Conservation (phyloP, 2,329 filamentous ascomycete species). For the Diaporthe nobilis region DNA sequence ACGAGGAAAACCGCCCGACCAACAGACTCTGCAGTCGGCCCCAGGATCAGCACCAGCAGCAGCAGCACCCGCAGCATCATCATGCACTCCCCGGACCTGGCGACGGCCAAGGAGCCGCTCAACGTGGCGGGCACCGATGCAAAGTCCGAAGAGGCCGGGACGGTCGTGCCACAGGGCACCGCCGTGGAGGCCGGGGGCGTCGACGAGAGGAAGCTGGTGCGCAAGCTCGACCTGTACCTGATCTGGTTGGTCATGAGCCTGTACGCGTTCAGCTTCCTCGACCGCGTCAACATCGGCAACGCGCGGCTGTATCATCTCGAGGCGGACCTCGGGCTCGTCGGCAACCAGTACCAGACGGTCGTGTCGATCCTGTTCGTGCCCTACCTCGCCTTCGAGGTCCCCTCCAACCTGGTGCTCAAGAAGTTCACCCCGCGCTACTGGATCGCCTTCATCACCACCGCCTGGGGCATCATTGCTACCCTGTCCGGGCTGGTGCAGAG, state of each 20-base stretch:
- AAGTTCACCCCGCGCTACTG: conserved; percentile 73
- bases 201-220: conserved; percentile 70
- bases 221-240: conserved; percentile 75
- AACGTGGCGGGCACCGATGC: conserved; percentile 3
- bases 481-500: conserved; percentile 77
- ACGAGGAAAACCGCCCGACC: not conserved
- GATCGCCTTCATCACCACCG: conserved; percentile 73
- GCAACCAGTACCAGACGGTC: conserved; percentile 78
- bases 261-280: conserved; percentile 83
- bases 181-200: conserved; percentile 8
- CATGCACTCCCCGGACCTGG: conserved; percentile 18
- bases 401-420: conserved; percentile 75
- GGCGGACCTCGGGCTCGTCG: conserved; percentile 70
- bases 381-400: conserved; percentile 73
- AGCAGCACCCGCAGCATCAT: not conserved
- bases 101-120: conserved; percentile 5
- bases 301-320: conserved; percentile 76
- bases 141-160: conserved; percentile 21
- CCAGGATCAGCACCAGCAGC: not conserved
- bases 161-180: not conserved
- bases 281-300: conserved; percentile 82
- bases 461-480: conserved; percentile 79
- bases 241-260: conserved; percentile 77
- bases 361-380: conserved; percentile 79
- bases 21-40: not conserved